phyloP scores from a whole-genome alignment of 2,329 filamentous ascomycete species.

The Scopulariopsis brevicaulis region DNA sequence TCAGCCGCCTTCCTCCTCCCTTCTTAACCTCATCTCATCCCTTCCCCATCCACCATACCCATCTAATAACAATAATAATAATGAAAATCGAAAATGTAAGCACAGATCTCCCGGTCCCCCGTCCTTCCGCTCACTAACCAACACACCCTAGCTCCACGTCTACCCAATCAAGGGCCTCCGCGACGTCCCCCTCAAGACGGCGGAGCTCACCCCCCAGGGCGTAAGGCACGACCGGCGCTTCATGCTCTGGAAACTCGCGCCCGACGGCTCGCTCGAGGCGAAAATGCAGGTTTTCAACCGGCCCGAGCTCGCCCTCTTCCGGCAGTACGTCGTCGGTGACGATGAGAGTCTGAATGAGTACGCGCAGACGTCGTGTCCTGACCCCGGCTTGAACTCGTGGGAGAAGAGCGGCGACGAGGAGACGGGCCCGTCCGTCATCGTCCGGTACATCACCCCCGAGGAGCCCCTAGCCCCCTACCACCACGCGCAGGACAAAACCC shows the following conservation, averaged over 20 bases:
- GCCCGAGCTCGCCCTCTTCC: slow-evolving; percentile 53
- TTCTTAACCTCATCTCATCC: not conserved
- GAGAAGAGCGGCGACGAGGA: not conserved
- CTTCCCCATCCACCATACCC: not conserved
- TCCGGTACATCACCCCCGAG: slow-evolving; percentile 28
- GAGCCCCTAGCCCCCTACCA: slow-evolving; percentile 21
- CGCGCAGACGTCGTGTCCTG: not conserved
- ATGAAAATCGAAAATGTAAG: slow-evolving; percentile 21
- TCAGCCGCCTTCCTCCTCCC: not conserved
- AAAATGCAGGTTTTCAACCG: slow-evolving; percentile 50
- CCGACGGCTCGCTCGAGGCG: slow-evolving; percentile 24
- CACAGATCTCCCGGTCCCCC: not conserved
- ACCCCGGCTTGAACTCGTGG: not conserved
- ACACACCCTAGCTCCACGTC: slow-evolving; percentile 39
- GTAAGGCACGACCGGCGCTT: slow-evolving; percentile 57
- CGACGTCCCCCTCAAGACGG: slow-evolving; percentile 39
- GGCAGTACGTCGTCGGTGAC: slow-evolving; percentile 36
- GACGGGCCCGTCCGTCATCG: slow-evolving; percentile 16
- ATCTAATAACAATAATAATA: slow-evolving; percentile 3
- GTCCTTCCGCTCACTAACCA: not conserved
- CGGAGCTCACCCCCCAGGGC: slow-evolving; percentile 48
- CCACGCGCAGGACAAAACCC: slow-evolving; percentile 20
- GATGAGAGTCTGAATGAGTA: not conserved
- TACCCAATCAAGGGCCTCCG: slow-evolving; percentile 69
- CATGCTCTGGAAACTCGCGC: slow-evolving; percentile 50